Percentiles rank a stretch among this genome's conserved stretches.
Evolutionary conservation across 345 rosid genomes (phyloP).

Genomic region (Arabis alpina): DNA sequence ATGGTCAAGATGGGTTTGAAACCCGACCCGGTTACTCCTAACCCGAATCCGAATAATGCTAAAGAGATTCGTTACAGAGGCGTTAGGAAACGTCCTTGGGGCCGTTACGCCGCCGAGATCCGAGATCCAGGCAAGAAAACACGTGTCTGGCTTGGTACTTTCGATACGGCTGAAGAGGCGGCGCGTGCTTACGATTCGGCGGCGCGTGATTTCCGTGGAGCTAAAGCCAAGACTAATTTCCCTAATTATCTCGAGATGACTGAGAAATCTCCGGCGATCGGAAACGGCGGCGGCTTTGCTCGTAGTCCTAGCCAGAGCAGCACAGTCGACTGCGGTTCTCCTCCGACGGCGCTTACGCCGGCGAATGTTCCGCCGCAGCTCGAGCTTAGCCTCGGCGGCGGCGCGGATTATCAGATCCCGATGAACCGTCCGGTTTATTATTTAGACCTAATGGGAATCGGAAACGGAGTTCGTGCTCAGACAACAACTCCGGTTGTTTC

Average conservation of each 20-base stretch:
- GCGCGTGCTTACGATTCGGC: slow-evolving; percentile 92
- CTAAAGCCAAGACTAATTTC: slow-evolving; percentile 86
- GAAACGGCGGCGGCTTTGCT: slow-evolving; percentile 14
- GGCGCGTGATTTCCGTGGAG: slow-evolving; percentile 86
- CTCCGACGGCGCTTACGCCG: slow-evolving; percentile 41
- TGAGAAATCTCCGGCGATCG: slow-evolving; percentile 9
- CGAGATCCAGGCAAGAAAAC: slow-evolving; percentile 91
- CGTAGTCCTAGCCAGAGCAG: slow-evolving; percentile 87
- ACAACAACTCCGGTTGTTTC: background rate
- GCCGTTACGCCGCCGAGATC: slow-evolving; percentile 96
- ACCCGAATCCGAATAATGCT: slow-evolving; percentile 22
- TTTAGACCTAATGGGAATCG: slow-evolving; percentile 58
- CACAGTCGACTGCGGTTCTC: slow-evolving; percentile 77
- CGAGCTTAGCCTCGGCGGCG: slow-evolving; percentile 47
- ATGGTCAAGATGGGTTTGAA: slow-evolving; percentile 43
- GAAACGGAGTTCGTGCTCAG: slow-evolving; percentile 36
- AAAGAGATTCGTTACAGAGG: slow-evolving; percentile 84
- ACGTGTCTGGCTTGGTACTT: slow-evolving; percentile 96
- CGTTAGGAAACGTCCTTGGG: slow-evolving; percentile 94
- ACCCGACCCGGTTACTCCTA: slow-evolving; percentile 36
- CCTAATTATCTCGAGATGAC: slow-evolving; percentile 60
- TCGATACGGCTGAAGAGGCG: slow-evolving; percentile 87
- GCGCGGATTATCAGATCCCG: slow-evolving; percentile 43
- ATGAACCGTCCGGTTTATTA: slow-evolving; percentile 50
- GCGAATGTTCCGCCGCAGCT: slow-evolving; percentile 51